A percentile compares a stretch with the other conserved stretches of the same genome.
Conservation (phyloP, 495 filamentous ascomycete genomes). For the Hapsidospora chrysogenum region DNA sequence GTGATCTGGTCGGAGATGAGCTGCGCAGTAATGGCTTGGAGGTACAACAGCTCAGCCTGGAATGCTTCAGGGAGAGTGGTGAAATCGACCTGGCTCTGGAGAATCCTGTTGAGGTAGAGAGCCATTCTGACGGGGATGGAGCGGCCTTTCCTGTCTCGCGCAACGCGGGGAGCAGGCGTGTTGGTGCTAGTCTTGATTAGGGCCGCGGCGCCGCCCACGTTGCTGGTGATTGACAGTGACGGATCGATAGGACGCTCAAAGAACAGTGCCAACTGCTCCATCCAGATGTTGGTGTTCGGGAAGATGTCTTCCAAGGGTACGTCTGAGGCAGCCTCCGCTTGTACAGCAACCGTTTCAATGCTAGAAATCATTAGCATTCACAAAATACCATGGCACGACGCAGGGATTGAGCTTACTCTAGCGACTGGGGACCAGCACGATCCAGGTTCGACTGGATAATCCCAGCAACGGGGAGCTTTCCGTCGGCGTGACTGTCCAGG, state of each 20-base stretch:
- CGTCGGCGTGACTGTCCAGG: conserved; percentile 15
- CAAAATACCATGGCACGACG: no score
- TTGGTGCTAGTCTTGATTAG: conserved; percentile 27
- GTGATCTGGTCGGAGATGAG: conserved; percentile 28
- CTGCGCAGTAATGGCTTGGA: conserved; percentile 20
- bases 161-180: conserved; percentile 10
- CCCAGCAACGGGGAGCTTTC: conserved; percentile 13
- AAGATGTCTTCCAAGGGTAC: conserved; percentile 18
- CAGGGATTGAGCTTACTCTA: no score
- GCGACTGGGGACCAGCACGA: conserved; percentile 17
- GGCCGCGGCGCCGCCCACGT: conserved; percentile 52
- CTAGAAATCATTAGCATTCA: no score
- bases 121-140: conserved; percentile 61
- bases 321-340: conserved; percentile 6
- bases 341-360: conserved; percentile 25
- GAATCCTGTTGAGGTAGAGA: conserved; percentile 41
- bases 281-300: conserved; percentile 26
- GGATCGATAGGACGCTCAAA: conserved; percentile 37
- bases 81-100: conserved; percentile 20
- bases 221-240: conserved; percentile 54
- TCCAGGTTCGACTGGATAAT: conserved; percentile 26
- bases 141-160: conserved; percentile 47
- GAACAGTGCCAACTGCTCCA: conserved; percentile 34
- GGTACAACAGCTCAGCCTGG: conserved; percentile 21
- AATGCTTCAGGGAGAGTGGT: conserved; percentile 12